Base-by-base conservation (phyloP, 192 early-diverging fungal genomes). In the Phycomyces nitens region DNA sequence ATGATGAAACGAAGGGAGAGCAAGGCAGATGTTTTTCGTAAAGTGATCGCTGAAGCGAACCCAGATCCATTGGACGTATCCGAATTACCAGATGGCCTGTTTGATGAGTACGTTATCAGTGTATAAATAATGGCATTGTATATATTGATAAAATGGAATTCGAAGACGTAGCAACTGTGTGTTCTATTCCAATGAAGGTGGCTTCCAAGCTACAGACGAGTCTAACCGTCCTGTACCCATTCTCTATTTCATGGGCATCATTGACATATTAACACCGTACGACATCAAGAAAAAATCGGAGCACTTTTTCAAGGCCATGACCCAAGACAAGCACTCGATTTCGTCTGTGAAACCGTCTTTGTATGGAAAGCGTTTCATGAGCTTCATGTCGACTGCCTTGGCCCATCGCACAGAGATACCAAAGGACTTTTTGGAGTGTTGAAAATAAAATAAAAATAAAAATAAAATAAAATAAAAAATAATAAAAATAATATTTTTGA, bases 251-350 rank as follows among this genome's bases (percentile, higher is more conserved):
- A 82, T 99, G 61, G 95, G 96, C 18, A 88, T 97, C 68, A 99
- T 99, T 58, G 97, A 99, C 68, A 98, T 99, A 49, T 82, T 98
- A 57, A 99, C 96, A 26, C 86, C 89, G 6, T 98, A 97, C 78
- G 89, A 94, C 75, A 68, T 85, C 23, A 75, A 82, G 53, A 98
- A 99, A 79, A 89, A 90, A 65, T 62, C 89, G 50, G 97, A 99
- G 71, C 90, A 92, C 60, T 78, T 90, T 43, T 93, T 89, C 81
- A 98, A 95, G 77, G 77, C 86, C 12, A 42, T 51, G 34, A 59
- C 65, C 22, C 65, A 64, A 64, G 41, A 54, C 53, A 60, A 60
- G 72, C 78, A 87, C 65, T 71, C 56, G 6, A 96, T 99, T 34
- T 86, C 94, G 55, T 79, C 90, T 47, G 90, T 99, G 24, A 84